Percentiles rank a stretch among this genome's conserved stretches.
Conservation (phyloP, 2,329 filamentous ascomycete genomes). For the Exophiala oligosperma region DNA sequence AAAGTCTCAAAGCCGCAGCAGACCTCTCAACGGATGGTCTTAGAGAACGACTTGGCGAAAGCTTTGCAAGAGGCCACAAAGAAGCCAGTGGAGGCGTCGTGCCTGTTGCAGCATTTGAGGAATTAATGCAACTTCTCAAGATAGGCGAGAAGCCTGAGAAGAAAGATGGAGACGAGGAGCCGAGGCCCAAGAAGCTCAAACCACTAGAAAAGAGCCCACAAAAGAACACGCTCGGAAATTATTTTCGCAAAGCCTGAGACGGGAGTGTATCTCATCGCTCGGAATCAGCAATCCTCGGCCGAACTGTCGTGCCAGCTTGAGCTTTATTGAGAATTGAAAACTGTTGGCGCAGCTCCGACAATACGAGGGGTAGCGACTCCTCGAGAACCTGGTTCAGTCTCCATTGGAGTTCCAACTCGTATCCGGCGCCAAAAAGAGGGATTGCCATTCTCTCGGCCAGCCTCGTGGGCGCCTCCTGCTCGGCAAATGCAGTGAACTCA, state of each 20-base stretch:
- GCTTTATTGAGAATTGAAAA: neutral
- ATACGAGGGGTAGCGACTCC: neutral
- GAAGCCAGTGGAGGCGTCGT: constrained; percentile 68
- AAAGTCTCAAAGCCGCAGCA: constrained; percentile 56
- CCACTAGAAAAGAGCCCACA: constrained; percentile 40
- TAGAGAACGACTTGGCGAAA: constrained; percentile 57
- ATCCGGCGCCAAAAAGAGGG: neutral
- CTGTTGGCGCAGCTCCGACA: neutral
- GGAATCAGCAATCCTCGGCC: neutral
- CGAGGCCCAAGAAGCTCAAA: constrained; percentile 37
- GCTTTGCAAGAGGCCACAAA: constrained; percentile 66
- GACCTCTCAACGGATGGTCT: constrained; percentile 41
- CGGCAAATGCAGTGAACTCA: constrained; percentile 6
- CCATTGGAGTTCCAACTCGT: constrained; percentile 4
- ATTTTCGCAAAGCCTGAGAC: constrained; percentile 48
- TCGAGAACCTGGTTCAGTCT: constrained; percentile 3
- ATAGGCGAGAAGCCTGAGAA: constrained; percentile 56
- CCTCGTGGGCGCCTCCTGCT: neutral
- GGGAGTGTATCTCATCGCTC: neutral
- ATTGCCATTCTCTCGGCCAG: constrained; percentile 2
- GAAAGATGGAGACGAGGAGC: constrained; percentile 36
- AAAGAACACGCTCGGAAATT: constrained; percentile 57
- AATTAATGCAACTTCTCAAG: constrained; percentile 60
- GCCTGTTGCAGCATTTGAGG: constrained; percentile 61
- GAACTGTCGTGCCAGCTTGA: neutral